phyloP scores from a whole-genome alignment of 2,329 filamentous ascomycete species.

The Botrytis fabae region DNA sequence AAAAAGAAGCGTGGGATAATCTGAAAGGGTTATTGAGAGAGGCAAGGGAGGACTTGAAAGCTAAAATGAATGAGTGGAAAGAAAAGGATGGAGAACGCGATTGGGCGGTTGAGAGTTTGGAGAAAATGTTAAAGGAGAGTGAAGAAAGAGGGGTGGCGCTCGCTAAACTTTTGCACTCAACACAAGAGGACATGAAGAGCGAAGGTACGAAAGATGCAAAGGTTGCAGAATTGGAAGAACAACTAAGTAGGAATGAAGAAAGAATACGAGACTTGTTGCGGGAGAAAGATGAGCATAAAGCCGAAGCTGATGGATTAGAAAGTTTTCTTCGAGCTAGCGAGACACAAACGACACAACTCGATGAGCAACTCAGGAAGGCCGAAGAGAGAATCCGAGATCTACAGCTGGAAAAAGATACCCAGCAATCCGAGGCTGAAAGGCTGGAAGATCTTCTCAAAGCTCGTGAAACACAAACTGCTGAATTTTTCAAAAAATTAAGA shows the following conservation, averaged over 20 bases:
- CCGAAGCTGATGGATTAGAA: constrained; percentile 10
- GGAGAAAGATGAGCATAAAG: constrained; percentile 2
- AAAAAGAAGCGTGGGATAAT: constrained; percentile 12
- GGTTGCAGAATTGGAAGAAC: not conserved
- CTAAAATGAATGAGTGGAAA: not conserved
- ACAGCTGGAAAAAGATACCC: not conserved
- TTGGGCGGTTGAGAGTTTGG: not conserved
- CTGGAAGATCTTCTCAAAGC: constrained; percentile 3
- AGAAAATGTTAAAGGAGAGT: constrained; percentile 13
- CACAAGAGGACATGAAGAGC: not conserved
- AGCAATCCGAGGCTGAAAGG: not conserved
- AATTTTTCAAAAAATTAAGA: not conserved
- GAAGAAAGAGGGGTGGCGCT: not conserved
- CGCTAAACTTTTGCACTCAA: not conserved
- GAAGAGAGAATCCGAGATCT: constrained; percentile 5
- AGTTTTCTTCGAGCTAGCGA: not conserved
- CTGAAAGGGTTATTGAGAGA: not conserved
- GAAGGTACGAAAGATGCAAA: not conserved
- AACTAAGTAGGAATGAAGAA: not conserved
- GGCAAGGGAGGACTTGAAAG: not conserved
- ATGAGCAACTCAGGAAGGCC: not conserved
- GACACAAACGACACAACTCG: constrained; percentile 1
- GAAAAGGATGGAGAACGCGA: not conserved
- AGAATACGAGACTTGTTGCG: not conserved
- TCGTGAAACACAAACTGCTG: not conserved